These are phyloP conservation scores for Rhododendron ovatum DNA, from an alignment of 148 eudicot genomes.

Conservation along the genomic window DNA sequence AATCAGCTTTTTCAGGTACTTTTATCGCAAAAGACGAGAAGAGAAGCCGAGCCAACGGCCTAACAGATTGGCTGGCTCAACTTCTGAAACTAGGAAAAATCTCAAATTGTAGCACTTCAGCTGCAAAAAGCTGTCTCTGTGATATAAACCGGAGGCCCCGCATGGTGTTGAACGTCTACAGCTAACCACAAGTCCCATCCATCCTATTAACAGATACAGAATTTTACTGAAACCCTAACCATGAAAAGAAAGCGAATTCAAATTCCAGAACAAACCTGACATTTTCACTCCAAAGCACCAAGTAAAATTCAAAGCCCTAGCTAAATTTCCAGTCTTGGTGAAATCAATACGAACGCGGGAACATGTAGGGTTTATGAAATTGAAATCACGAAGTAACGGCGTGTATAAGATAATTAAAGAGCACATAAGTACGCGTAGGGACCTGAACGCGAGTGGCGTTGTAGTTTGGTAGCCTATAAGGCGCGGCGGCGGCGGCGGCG, in stretches of 20 bases:
- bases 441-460: slow-evolving; percentile 37
- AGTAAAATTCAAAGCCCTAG: background rate
- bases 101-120: background rate
- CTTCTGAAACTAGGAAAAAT: background rate
- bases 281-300: background rate
- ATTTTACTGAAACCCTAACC: background rate
- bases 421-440: no score
- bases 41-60: background rate
- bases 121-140: background rate
- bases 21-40: background rate
- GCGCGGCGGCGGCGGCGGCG: background rate
- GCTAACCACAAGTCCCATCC: background rate
- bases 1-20: background rate
- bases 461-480: slow-evolving; percentile 24
- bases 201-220: background rate
- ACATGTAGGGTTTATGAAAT: slow-evolving; percentile 5
- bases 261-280: background rate
- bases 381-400: background rate
- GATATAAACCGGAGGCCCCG: background rate
- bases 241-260: background rate
- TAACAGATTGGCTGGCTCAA: background rate
- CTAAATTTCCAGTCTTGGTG: background rate
- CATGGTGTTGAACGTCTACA: background rate
- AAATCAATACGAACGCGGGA: background rate
- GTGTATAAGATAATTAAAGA: background rate